These are phyloP conservation scores for Leishmania gerbilli DNA, from an alignment of 208 protist species.

Conservation along the genomic window DNA sequence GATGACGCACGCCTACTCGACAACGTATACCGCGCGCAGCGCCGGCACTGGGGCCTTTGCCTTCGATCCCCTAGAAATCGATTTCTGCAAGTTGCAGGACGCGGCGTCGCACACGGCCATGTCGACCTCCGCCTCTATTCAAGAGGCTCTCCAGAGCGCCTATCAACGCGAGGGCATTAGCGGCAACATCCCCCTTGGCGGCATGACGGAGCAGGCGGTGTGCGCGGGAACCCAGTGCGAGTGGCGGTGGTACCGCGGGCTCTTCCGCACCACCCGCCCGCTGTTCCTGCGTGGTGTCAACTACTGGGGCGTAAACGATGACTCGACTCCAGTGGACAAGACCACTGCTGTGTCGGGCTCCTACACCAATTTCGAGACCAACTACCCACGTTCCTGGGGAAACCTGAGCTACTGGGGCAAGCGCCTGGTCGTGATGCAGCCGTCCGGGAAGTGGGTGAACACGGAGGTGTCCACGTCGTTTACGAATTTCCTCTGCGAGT, in stretches of 20 bases:
- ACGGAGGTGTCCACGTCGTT: slow-evolving; percentile 35
- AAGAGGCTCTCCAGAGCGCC: slow-evolving; percentile 19
- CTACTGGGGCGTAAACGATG: slow-evolving; percentile 32
- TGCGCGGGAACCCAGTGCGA: slow-evolving; percentile 38
- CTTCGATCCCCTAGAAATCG: slow-evolving; percentile 14
- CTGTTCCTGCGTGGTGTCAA: slow-evolving; percentile 53
- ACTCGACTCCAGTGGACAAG: not conserved
- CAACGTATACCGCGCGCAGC: slow-evolving; percentile 25
- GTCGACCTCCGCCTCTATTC: slow-evolving; percentile 42
- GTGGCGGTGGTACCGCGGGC: slow-evolving; percentile 56
- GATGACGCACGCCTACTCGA: slow-evolving; percentile 42
- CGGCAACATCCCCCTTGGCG: slow-evolving; percentile 42
- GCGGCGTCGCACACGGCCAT: slow-evolving; percentile 49
- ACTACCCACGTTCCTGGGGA: slow-evolving; percentile 38
- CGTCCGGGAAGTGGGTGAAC: slow-evolving; percentile 52
- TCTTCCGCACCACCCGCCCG: slow-evolving; percentile 34
- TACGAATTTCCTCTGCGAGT: slow-evolving; percentile 49
- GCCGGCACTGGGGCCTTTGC: slow-evolving; percentile 4
- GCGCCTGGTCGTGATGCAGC: slow-evolving; percentile 42
- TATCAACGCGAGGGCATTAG: slow-evolving; percentile 17
- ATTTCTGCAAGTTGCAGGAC: slow-evolving; percentile 14
- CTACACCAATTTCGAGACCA: slow-evolving; percentile 36
- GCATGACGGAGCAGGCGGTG: slow-evolving; percentile 31
- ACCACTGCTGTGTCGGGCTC: slow-evolving; percentile 13
- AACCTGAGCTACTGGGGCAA: slow-evolving; percentile 49